phyloP scores from a whole-genome alignment of 345 rosid genomes.

The Psidium guajava region DNA sequence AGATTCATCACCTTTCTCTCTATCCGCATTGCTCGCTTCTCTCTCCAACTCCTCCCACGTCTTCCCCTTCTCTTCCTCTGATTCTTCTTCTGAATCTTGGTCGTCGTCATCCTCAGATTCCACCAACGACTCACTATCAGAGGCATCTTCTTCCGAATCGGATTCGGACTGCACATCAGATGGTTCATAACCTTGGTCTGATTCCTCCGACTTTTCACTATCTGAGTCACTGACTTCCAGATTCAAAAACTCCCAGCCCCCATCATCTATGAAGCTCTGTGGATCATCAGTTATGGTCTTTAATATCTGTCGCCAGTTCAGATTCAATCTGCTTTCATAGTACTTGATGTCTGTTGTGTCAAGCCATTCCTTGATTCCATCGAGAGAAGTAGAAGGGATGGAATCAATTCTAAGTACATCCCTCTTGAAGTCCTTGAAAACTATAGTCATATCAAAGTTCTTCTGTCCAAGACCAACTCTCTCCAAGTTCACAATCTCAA shows the following conservation, averaged over 20 bases:
- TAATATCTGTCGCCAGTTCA: slow-evolving; percentile 87
- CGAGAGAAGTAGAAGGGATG: slow-evolving; percentile 64
- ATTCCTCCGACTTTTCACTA: slow-evolving; percentile 64
- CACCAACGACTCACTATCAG: slow-evolving; percentile 67
- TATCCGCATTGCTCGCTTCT: slow-evolving; percentile 91
- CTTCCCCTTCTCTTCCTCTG: slow-evolving; percentile 87
- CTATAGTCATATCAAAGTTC: slow-evolving; percentile 85
- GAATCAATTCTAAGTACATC: slow-evolving; percentile 86
- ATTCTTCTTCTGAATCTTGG: slow-evolving; percentile 56
- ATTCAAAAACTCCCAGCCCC: slow-evolving; percentile 94
- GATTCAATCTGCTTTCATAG: slow-evolving; percentile 88
- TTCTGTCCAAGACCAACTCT: slow-evolving; percentile 91
- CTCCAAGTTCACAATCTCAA: slow-evolving; percentile 93
- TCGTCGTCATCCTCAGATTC: slow-evolving; percentile 88
- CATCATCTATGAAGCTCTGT: slow-evolving; percentile 67
- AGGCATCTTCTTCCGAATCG: slow-evolving; percentile 63
- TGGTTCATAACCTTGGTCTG: slow-evolving; percentile 86
- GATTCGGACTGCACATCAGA: slow-evolving; percentile 78
- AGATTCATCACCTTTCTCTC: slow-evolving; percentile 72
- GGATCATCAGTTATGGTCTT: slow-evolving; percentile 90
- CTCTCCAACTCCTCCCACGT: slow-evolving; percentile 99
- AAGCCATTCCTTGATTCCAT: slow-evolving; percentile 91
- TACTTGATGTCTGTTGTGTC: slow-evolving; percentile 86
- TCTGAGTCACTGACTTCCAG: slow-evolving; percentile 84
- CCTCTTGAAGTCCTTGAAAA: slow-evolving; percentile 86